Conservation (phyloP, 257 asterid species). For the Solanum medicagineum region DNA sequence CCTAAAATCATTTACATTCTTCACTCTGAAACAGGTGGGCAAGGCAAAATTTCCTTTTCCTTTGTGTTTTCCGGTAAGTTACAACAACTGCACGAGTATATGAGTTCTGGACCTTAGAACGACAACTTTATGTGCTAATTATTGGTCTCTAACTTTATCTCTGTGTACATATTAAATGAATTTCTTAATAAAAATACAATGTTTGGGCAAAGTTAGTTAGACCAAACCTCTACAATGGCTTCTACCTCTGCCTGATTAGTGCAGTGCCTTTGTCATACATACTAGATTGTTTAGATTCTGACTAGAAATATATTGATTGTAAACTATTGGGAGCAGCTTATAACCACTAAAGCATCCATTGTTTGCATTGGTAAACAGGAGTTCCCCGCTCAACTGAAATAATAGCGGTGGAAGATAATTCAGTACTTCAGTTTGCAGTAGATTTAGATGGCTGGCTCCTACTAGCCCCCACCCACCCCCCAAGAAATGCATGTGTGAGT, state of each 20-base stretch:
- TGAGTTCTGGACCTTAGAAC: neutral
- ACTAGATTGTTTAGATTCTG: neutral
- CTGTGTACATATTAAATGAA: neutral
- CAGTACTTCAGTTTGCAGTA: neutral
- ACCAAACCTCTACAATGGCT: too few species aligned
- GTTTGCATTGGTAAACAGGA: neutral
- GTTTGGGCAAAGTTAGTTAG: neutral
- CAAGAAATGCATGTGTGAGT: neutral
- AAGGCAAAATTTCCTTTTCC: neutral
- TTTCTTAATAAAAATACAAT: too few species aligned
- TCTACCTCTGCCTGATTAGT: too few species aligned
- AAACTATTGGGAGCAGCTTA: neutral
- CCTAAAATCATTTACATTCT: neutral
- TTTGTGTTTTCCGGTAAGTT: neutral
- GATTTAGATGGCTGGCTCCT: neutral
- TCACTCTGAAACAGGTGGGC: neutral
- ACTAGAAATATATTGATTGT: neutral
- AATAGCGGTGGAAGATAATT: neutral
- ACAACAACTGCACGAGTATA: neutral
- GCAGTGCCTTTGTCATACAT: too few species aligned
- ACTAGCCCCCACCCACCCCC: neutral
- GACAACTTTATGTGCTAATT: neutral
- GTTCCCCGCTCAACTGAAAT: neutral
- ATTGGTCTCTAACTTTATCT: neutral
- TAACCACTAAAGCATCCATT: neutral